Percentiles rank a stretch among this genome's conserved stretches.
These are phyloP conservation scores for Cornus kousa DNA, from an alignment of 148 eudicot genomes.

Conservation along the genomic window DNA sequence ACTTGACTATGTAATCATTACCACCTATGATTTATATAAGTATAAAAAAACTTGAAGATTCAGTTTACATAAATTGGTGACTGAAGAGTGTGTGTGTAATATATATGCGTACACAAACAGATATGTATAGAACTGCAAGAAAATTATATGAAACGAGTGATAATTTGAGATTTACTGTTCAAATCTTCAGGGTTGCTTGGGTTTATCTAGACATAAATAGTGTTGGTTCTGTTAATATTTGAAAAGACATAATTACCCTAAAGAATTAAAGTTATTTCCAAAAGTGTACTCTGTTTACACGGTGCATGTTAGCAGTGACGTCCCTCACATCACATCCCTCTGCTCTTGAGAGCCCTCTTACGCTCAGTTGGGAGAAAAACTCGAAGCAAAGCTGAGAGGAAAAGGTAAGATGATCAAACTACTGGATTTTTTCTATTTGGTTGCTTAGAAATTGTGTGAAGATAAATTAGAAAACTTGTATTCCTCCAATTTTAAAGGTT, in stretches of 20 bases:
- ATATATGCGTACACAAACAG: no score
- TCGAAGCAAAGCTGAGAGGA: background rate
- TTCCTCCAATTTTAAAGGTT: background rate
- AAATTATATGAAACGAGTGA: background rate
- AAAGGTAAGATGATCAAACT: background rate
- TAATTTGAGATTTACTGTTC: background rate
- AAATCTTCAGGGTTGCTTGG: background rate
- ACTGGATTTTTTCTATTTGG: background rate
- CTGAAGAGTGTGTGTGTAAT: no score
- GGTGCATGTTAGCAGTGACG: background rate
- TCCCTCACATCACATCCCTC: no score
- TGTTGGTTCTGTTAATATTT: background rate
- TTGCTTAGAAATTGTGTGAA: background rate
- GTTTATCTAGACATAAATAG: no score
- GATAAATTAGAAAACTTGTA: background rate
- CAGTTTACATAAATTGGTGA: background rate
- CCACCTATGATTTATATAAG: no score
- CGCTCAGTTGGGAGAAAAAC: background rate
- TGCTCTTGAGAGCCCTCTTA: background rate
- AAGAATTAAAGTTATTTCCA: background rate
- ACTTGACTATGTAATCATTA: no score
- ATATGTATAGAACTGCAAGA: background rate
- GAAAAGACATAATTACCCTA: background rate
- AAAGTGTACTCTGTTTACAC: background rate
- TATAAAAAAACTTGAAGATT: no score